phyloP scores from a whole-genome alignment of 73 alveolate species.

The Stentor roeselii region DNA sequence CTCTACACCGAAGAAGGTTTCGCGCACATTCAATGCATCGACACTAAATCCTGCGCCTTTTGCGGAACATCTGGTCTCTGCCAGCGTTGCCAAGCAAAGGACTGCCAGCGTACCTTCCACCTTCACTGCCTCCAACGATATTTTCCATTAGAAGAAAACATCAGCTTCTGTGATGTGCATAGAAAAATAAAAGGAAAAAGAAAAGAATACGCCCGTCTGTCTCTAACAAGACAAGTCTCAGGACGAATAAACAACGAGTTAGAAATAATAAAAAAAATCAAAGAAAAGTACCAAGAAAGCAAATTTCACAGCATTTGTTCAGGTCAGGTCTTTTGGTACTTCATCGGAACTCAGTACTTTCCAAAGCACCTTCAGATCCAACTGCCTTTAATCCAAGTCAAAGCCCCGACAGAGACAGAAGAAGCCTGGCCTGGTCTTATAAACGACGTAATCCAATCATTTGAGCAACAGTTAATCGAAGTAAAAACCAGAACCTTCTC shows the following conservation, averaged over 20 bases:
- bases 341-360: neutral
- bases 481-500: neutral
- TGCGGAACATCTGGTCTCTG: slow-evolving; percentile 10
- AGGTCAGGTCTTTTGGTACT: slow-evolving; percentile 9
- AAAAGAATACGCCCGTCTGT: neutral
- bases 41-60: neutral
- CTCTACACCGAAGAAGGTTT: neutral
- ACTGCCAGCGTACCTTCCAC: neutral
- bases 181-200: neutral
- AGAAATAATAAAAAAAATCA: neutral
- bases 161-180: neutral
- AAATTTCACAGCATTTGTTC: neutral
- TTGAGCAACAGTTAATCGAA: neutral
- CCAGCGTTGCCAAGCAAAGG: neutral
- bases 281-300: neutral
- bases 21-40: slow-evolving; percentile 1
- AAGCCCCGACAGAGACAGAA: neutral
- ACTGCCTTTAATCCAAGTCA: neutral
- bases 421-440: neutral
- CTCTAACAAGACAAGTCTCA: slow-evolving; percentile 17
- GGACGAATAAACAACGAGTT: neutral
- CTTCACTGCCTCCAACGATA: neutral
- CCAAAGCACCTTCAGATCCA: neutral
- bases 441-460: neutral
- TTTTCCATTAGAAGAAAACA: neutral